Evolutionary conservation across 1,284 basidiomycete species (phyloP).

Genomic region (Ganoderma sinense): DNA sequence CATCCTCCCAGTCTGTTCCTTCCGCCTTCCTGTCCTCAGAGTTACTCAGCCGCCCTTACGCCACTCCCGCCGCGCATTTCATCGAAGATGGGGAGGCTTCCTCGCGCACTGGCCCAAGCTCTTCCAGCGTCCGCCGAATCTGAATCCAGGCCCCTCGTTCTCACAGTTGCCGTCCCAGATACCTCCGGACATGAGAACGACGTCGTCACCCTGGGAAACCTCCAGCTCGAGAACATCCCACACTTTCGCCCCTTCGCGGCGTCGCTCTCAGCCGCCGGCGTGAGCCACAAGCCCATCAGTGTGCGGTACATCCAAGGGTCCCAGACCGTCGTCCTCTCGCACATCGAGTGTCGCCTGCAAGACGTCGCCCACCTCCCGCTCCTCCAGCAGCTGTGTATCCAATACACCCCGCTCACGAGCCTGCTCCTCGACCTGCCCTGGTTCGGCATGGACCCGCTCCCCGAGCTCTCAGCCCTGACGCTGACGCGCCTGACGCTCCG

Average conservation of each 20-base stretch:
- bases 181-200: slow-evolving; percentile 5
- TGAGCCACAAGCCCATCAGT: slow-evolving; percentile 18
- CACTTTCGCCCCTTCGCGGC: slow-evolving; percentile 15
- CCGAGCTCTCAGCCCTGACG: not conserved
- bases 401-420: slow-evolving; percentile 9
- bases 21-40: not conserved
- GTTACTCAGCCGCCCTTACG: slow-evolving; percentile 1
- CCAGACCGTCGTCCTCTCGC: slow-evolving; percentile 9
- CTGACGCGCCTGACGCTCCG: slow-evolving; percentile 13
- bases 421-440: slow-evolving; percentile 19
- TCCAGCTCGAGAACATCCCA: slow-evolving; percentile 15
- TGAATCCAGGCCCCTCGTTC: slow-evolving; percentile 10
- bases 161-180: slow-evolving; percentile 12
- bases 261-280: slow-evolving; percentile 7
- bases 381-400: slow-evolving; percentile 11
- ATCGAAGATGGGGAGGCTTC: not conserved
- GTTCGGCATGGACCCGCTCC: slow-evolving; percentile 9
- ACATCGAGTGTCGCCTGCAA: slow-evolving; percentile 18
- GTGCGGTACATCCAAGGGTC: slow-evolving; percentile 6
- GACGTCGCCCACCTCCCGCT: slow-evolving; percentile 1
- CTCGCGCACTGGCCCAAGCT: slow-evolving; percentile 4
- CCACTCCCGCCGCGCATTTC: not conserved
- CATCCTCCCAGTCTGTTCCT: not conserved
- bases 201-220: slow-evolving; percentile 13
- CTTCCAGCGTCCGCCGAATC: not conserved